Evolutionary conservation across 1,284 basidiomycete species (phyloP).

Genomic region (Athelia psychrophila): DNA sequence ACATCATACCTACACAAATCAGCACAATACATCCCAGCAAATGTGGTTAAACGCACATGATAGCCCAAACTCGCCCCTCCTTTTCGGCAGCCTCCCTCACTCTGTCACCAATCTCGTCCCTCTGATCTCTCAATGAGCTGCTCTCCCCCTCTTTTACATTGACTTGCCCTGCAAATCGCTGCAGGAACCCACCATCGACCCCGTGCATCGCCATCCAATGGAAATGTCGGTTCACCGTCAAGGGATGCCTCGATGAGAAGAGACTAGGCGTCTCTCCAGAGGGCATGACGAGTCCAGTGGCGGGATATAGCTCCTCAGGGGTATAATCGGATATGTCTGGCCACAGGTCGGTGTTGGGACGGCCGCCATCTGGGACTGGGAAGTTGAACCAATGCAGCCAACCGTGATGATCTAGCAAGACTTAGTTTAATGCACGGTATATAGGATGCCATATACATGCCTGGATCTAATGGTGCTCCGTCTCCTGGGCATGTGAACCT

Average conservation of each 20-base stretch:
- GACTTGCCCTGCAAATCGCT: conserved; percentile 66
- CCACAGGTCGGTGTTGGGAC: conserved; percentile 70
- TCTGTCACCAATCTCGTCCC: conserved; percentile 69
- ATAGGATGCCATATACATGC: conserved; percentile 26
- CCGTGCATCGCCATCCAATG: conserved; percentile 79
- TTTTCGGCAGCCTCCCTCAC: conserved; percentile 72
- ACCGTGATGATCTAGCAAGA: conserved; percentile 58
- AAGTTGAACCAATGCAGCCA: conserved; percentile 80
- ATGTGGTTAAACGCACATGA: conserved; percentile 54
- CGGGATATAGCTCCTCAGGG: conserved; percentile 63
- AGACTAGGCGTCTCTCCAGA: conserved; percentile 58
- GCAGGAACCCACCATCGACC: conserved; percentile 75
- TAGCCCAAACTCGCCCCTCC: conserved; percentile 73
- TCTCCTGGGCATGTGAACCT: conserved; percentile 75
- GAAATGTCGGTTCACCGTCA: conserved; percentile 73
- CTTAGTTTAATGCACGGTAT: background rate
- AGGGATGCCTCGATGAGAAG: conserved; percentile 72
- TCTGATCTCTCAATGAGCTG: conserved; percentile 50
- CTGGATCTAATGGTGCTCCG: conserved; percentile 59
- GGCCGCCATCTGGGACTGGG: conserved; percentile 63
- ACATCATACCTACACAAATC: conserved; percentile 65
- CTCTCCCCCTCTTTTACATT: conserved; percentile 50
- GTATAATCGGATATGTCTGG: conserved; percentile 71
- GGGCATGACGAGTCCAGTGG: conserved; percentile 57
- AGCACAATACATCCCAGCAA: conserved; percentile 7